phyloP scores from a whole-genome alignment of 345 rosid genomes.

The Acer campestre region DNA sequence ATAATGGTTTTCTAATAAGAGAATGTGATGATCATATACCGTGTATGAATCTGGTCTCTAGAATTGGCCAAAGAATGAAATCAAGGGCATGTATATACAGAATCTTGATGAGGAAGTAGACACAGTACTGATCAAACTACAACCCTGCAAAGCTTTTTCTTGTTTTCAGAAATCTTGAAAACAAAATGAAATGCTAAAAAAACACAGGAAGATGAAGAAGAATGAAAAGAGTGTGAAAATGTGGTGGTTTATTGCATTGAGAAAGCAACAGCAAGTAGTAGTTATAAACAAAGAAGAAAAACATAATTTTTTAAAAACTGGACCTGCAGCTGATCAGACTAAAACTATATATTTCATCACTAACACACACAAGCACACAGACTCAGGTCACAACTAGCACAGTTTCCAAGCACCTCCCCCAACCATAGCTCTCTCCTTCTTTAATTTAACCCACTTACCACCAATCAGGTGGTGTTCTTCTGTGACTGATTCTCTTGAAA shows the following conservation, averaged over 20 bases:
- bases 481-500: conserved; percentile 46
- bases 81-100: not conserved
- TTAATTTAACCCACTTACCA: not conserved
- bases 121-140: not conserved
- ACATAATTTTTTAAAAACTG: not conserved
- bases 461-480: conserved; percentile 30
- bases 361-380: not conserved
- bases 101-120: not conserved
- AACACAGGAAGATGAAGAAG: conserved; percentile 3
- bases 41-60: not conserved
- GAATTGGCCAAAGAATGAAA: not conserved
- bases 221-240: not conserved
- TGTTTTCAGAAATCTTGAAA: conserved; percentile 6
- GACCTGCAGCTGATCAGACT: not conserved
- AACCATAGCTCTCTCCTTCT: conserved; percentile 4
- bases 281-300: not conserved
- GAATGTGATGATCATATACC: not conserved
- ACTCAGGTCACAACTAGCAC: conserved; percentile 3
- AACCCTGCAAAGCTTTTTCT: conserved; percentile 6
- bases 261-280: conserved; percentile 14
- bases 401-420: too few relatives aligned
- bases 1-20: not conserved
- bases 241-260: not conserved
- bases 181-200: too few relatives aligned
- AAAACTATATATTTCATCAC: not conserved